A percentile compares a stretch with the other conserved stretches of the same genome.
These are phyloP conservation scores for Ceratobasidium sp. DNA, from an alignment of 1,284 basidiomycete genomes.

Conservation along the genomic window DNA sequence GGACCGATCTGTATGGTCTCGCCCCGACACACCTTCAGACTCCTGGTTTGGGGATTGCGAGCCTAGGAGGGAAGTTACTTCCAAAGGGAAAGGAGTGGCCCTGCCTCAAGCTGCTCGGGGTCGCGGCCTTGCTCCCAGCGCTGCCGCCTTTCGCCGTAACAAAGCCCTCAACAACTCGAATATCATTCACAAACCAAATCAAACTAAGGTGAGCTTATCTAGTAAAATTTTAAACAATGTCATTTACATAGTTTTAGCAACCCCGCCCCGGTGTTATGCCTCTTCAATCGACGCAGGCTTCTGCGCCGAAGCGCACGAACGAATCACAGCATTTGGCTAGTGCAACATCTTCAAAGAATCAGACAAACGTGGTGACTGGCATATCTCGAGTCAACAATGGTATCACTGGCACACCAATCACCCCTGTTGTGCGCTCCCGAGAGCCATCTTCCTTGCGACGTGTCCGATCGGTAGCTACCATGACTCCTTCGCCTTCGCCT, in stretches of 20 bases:
- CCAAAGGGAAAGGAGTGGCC: slow-evolving; percentile 8
- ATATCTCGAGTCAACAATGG: not conserved
- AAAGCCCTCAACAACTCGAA: not conserved
- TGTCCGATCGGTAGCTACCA: slow-evolving; percentile 23
- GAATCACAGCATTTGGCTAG: not conserved
- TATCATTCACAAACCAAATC: slow-evolving; percentile 17
- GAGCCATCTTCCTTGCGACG: slow-evolving; percentile 19
- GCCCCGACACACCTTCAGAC: slow-evolving; percentile 34
- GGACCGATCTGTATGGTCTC: slow-evolving; percentile 21
- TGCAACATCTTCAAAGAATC: not conserved
- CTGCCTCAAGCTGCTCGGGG: not conserved
- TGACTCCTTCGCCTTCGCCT: slow-evolving; percentile 17
- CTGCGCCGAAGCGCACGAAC: slow-evolving; percentile 11
- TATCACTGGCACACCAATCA: not conserved
- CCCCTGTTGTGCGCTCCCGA: not conserved
- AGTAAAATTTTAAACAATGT: not conserved
- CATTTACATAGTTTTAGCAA: slow-evolving; percentile 1
- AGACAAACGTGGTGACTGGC: not conserved
- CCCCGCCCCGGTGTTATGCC: slow-evolving; percentile 23
- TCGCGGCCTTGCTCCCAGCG: not conserved
- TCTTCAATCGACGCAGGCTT: slow-evolving; percentile 22
- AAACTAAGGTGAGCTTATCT: slow-evolving; percentile 24
- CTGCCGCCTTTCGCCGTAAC: not conserved
- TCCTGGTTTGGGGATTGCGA: slow-evolving; percentile 28
- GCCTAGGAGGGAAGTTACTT: not conserved